Conservation (phyloP, 176 grass and related monocot genomes). For the barley (Hordeum vulgare) region MorexV3_pseudomolecules_assembly NC_058522.1:504765505-504766004, state of each 20-base stretch:
- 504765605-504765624: no score
- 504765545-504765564: no score
- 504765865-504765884: neutral
- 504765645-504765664: no score
- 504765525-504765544: no score
- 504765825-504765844: constrained; percentile 43
- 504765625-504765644: no score
- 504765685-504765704: no score
- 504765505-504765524: no score
- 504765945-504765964: constrained; percentile 81
- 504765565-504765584: no score
- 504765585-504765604: no score
- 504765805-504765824: constrained; percentile 98
- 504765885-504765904: constrained; percentile 6
- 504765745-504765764: constrained; percentile 89
- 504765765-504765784: constrained; percentile 98
- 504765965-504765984: constrained; percentile 81
- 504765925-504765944: constrained; percentile 88
- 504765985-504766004: constrained; percentile 96
- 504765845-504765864: neutral
- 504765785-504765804: constrained; percentile 87
- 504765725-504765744: neutral
- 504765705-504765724: constrained; percentile 3
- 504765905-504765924: constrained; percentile 95
- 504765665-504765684: no score